Conservation (phyloP, 345 rosid genomes). For the Raphanus sativus region DNA sequence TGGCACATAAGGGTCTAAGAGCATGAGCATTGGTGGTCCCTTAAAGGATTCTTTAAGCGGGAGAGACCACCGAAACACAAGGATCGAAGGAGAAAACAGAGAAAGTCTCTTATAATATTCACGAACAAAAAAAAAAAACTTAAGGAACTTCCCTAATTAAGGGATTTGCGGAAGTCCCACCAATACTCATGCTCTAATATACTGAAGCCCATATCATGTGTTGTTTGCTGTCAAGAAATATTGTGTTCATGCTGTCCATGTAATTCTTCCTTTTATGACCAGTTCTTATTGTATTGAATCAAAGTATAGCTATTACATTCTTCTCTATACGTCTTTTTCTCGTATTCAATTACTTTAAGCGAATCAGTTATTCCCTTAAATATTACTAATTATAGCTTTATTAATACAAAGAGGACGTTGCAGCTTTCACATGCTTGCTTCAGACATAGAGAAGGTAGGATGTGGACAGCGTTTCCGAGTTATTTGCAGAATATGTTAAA, state of each 20-base stretch:
- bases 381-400: conserved; percentile 5
- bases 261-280: neutral
- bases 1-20: too few species aligned
- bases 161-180: too few species aligned
- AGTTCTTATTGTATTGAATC: conserved; percentile 2
- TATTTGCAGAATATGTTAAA: conserved; percentile 7
- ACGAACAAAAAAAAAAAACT: too few species aligned
- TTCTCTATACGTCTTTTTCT: neutral
- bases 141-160: too few species aligned
- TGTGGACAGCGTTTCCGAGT: neutral
- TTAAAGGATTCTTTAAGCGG: too few species aligned
- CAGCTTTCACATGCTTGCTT: conserved; percentile 13
- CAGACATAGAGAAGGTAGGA: conserved; percentile 7
- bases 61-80: too few species aligned
- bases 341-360: neutral
- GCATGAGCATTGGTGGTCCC: too few species aligned
- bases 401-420: conserved; percentile 5
- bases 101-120: too few species aligned
- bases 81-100: too few species aligned
- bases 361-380: neutral
- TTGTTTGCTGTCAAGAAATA: neutral
- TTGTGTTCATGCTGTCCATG: neutral
- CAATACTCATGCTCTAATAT: too few species aligned
- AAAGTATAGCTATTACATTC: neutral
- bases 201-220: neutral